Base-by-base conservation (phyloP, 2,329 filamentous ascomycete species). In the Chalaropsis ovoidea region DNA sequence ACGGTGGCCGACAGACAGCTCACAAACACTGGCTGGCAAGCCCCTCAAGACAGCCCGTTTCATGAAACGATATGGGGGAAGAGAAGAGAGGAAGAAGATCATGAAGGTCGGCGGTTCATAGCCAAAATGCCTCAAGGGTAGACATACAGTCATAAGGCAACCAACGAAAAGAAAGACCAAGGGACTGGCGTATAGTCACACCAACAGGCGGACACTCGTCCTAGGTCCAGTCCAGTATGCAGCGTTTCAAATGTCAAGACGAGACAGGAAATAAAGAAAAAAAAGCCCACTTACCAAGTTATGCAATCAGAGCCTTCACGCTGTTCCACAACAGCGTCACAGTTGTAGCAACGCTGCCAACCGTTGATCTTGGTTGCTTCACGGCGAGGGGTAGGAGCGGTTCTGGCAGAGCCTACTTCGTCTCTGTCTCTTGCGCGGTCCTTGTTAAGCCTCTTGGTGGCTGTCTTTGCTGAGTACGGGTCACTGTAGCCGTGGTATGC, bases 301-400 rank as follows among this genome's bases (percentile, higher is more conserved):
- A 95, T 93, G 73, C 93, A 90, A 75, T 93, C 92, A 75, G 88
- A 91, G 56, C 90, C 90, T 74, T 93, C 88, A 70, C 87, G 87
- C 62, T 90, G 77, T 74, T 95, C 88, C 56, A 95, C 87, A 78
- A 89, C 80, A 47, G 82, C 79, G 69, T 81, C 83, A 76, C 91
- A 95, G 68, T 80, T 85, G 72, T 85, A 86, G 73, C 90, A 96
- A 60, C 84, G 80, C 73, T 89, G 86, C 86, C 87, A 92, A 27
- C 87, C 87, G 63, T 86, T 79, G 31, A 85, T 78, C 69, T 85
- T 83, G 6, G 86, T 86, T 67, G 87, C 79, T 24, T 68, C 68
- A 19, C 66, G 63, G 17, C 66, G 63, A 41, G 66, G 60, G 1
- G 63, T 67, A 31, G 66, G 66, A 22, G 63, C 66, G 24, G 66